These are phyloP conservation scores for Penicillium mononematosum DNA, from an alignment of 495 filamentous ascomycete species.

Conservation along the genomic window DNA sequence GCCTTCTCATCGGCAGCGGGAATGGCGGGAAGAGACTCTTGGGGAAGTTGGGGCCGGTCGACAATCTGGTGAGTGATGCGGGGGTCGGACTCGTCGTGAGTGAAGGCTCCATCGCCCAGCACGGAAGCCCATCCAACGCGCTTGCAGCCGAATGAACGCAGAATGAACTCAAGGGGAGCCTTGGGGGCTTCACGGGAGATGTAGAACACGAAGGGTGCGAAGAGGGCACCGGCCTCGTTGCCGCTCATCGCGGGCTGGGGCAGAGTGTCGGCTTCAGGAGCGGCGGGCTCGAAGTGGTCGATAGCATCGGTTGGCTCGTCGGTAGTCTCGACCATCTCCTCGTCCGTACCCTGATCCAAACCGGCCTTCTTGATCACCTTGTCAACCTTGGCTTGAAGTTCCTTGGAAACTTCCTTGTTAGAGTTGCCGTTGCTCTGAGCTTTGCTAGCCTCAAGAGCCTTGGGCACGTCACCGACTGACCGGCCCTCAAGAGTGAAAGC, in stretches of 20 bases:
- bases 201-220: conserved; percentile 84
- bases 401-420: conserved; percentile 48
- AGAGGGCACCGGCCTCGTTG: conserved; percentile 61
- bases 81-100: conserved; percentile 78
- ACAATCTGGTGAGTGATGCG: conserved; percentile 95
- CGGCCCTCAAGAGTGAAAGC: conserved; percentile 85
- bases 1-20: conserved; percentile 53
- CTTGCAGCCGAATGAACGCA: conserved; percentile 93
- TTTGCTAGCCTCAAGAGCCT: conserved; percentile 55
- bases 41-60: conserved; percentile 76
- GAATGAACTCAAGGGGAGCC: conserved; percentile 87
- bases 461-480: conserved; percentile 51
- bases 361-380: conserved; percentile 49
- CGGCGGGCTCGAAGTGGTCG: conserved; percentile 82
- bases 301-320: conserved; percentile 64
- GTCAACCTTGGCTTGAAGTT: conserved; percentile 56
- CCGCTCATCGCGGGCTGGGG: conserved; percentile 71
- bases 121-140: conserved; percentile 90
- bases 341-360: conserved; percentile 44
- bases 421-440: conserved; percentile 37
- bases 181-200: conserved; percentile 91
- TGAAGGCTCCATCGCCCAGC: conserved; percentile 88
- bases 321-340: conserved; percentile 41
- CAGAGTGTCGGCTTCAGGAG: conserved; percentile 77
- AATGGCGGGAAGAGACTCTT: conserved; percentile 55